Evolutionary conservation across 1,284 basidiomycete species (phyloP).

Genomic region (Puccinia novopanici): DNA sequence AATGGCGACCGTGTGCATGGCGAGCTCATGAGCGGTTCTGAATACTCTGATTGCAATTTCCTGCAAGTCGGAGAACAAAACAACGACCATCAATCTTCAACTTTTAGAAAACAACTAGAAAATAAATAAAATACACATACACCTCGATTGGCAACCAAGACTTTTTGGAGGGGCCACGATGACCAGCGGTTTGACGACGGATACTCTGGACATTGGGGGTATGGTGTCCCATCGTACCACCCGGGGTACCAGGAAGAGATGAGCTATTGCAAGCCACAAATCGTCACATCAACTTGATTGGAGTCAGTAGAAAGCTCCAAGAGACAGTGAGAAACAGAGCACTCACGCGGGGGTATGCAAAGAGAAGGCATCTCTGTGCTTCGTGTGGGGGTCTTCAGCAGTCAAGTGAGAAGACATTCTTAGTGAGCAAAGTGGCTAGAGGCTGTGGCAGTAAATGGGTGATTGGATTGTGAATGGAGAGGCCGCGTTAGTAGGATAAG

Average conservation of each 20-base stretch:
- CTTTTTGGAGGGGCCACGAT: constrained; percentile 65
- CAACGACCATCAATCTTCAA: constrained; percentile 29
- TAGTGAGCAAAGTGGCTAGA: background rate
- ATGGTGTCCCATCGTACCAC: constrained; percentile 52
- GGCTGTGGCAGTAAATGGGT: background rate
- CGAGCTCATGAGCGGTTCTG: constrained; percentile 96
- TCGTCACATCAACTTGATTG: background rate
- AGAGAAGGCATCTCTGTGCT: constrained; percentile 37
- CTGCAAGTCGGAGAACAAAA: constrained; percentile 61
- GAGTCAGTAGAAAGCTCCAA: background rate
- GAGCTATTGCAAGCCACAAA: constrained; percentile 19
- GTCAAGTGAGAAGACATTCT: constrained; percentile 30
- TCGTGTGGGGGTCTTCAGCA: constrained; percentile 12
- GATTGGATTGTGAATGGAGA: background rate
- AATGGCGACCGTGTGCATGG: constrained; percentile 98
- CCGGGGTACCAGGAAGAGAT: constrained; percentile 52
- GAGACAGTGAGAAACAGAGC: background rate
- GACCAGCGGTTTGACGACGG: constrained; percentile 85
- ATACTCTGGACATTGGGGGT: constrained; percentile 76
- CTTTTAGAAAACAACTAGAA: background rate
- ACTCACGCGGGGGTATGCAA: constrained; percentile 46
- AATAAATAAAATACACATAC: constrained; percentile 63
- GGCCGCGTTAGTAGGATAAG: background rate
- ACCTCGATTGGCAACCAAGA: constrained; percentile 84
- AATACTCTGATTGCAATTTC: constrained; percentile 99